A percentile compares a stretch with the other conserved stretches of the same genome.
Evolutionary conservation across 1,139 yeast genomes (phyloP).

Genomic region (Geotrichum siamense): DNA sequence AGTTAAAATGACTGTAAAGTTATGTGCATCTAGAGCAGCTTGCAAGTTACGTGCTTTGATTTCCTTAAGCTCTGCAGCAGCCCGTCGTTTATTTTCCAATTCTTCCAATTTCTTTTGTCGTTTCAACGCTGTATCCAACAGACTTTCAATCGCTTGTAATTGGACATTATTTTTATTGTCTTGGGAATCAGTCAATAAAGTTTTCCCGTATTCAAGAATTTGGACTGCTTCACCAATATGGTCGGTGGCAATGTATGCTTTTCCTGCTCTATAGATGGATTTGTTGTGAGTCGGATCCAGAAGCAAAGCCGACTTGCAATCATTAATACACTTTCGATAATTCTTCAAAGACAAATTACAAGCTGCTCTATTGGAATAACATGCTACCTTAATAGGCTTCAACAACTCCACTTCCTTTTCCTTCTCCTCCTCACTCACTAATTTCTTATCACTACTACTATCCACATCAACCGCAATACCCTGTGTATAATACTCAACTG

Average conservation of each 20-base stretch:
- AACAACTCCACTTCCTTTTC: slow-evolving; percentile 14
- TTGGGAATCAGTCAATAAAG: slow-evolving; percentile 52
- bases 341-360: slow-evolving; percentile 74
- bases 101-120: slow-evolving; percentile 27
- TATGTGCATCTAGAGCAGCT: slow-evolving; percentile 27
- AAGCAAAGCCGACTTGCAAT: slow-evolving; percentile 63
- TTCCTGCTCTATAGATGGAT: slow-evolving; percentile 80
- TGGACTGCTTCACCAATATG: slow-evolving; percentile 66
- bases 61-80: slow-evolving; percentile 32
- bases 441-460: slow-evolving; percentile 33
- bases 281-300: slow-evolving; percentile 66
- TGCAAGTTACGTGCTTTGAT: slow-evolving; percentile 36
- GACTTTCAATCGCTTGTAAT: slow-evolving; percentile 37
- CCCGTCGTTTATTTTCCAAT: slow-evolving; percentile 29
- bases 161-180: slow-evolving; percentile 8
- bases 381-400: slow-evolving; percentile 47
- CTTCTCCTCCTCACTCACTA: slow-evolving; percentile 9
- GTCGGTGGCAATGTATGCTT: slow-evolving; percentile 64
- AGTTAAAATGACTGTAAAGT: slow-evolving; percentile 23
- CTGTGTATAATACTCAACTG: slow-evolving; percentile 69
- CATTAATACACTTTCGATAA: slow-evolving; percentile 79
- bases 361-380: slow-evolving; percentile 80
- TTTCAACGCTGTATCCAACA: slow-evolving; percentile 31
- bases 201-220: slow-evolving; percentile 55
- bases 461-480: slow-evolving; percentile 59